Evolutionary conservation across 2,329 filamentous ascomycete genomes (phyloP), one percentile per base, ranked within the genome.

Genomic region (Leptographium wingfieldii): DNA sequence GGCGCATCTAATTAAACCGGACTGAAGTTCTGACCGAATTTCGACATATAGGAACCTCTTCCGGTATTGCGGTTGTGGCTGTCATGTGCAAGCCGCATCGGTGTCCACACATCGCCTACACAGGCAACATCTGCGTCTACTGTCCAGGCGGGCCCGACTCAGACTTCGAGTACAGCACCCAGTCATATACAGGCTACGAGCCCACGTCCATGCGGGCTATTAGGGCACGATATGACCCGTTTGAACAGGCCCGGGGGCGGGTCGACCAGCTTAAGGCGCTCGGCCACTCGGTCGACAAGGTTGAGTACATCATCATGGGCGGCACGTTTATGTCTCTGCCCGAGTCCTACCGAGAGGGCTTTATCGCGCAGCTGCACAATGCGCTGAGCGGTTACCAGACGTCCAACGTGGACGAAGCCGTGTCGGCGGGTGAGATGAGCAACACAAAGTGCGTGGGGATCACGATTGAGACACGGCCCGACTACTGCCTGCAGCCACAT

Each of bases 291-390:
- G 94, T 99, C 55, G 94, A 99, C 76, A 99, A 99, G 73, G 94
- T 99, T 29, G 94, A 99, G 76, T 99, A 97, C 73, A 99, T 99
- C 70, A 96, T 99, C 71, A 99, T 99, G 94, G 94, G 94, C 62
- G 94, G 94, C 65, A 99, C 94, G 0, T 99, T 99, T 74, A 99
- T 99, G 95, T 97, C 92, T 3, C 75, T 99, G 31, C 81, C 92
- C 10, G 85, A 91, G 68, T 85, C 87, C 29, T 99, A 99, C 72
- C 81, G 94, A 33, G 90, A 99, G 63, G 85, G 89, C 60, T 99
- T 99, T 68, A 96, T 99, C 62, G 87, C 91, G 1, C 92, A 96
- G 69, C 80, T 99, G 57, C 94, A 99, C 75, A 99, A 99, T 70
- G 94, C 94, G 1, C 82, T 99, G 9, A 96, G 91, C 65, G 94